These are phyloP conservation scores for Isatis lusitanica DNA, from an alignment of 441 rosid species.

Conservation along the genomic window DNA sequence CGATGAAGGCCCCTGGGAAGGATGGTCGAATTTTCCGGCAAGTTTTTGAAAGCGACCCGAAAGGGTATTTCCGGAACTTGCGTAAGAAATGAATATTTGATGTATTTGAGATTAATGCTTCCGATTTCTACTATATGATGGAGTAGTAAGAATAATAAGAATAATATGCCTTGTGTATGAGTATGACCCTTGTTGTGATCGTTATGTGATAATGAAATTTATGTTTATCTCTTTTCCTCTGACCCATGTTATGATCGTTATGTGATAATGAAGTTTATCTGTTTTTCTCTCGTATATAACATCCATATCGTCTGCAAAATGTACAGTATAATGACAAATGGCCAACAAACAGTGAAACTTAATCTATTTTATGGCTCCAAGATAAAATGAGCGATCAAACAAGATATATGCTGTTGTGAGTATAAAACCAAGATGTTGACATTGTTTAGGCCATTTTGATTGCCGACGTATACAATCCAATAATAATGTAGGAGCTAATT, in stretches of 20 bases:
- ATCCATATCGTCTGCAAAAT: too few species aligned
- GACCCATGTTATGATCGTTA: too few species aligned
- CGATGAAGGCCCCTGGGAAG: slow-evolving; percentile 30
- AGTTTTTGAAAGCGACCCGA: slow-evolving; percentile 5
- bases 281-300: too few species aligned
- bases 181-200: slow-evolving; percentile 13
- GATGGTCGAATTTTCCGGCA: slow-evolving; percentile 20
- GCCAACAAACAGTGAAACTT: too few species aligned
- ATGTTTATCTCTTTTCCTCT: neutral
- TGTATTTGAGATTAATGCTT: neutral
- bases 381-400: too few species aligned
- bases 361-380: too few species aligned
- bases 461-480: too few species aligned
- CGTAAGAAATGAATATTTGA: slow-evolving; percentile 26
- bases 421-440: too few species aligned
- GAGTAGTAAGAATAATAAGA: neutral
- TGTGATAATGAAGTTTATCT: too few species aligned
- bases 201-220: neutral
- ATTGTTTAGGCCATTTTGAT: too few species aligned
- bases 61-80: slow-evolving; percentile 22
- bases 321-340: too few species aligned
- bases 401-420: too few species aligned
- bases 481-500: neutral
- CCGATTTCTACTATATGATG: neutral
- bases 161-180: neutral